Evolutionary conservation across 352 stramenopile species (phyloP), one percentile per base, ranked within the genome.

Genomic region (Chrysophaeum taylorii): DNA sequence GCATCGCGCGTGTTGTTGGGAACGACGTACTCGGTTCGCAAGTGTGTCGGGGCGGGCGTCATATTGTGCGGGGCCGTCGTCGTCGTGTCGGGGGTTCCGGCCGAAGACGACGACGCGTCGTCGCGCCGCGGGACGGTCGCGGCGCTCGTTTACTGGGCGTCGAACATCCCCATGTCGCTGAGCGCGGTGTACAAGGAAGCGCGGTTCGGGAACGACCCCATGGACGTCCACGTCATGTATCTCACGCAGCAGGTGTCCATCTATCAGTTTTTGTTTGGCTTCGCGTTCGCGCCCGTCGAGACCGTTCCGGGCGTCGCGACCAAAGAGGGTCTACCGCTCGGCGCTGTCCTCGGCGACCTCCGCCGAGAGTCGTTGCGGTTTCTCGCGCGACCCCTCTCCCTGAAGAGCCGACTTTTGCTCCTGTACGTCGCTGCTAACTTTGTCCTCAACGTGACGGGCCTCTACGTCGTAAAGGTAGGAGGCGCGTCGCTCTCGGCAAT

Each of bases 401-500:
- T 68, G 71, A 64, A 48, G 9, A 39, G 33, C 1, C 43, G 39
- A 39, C 31, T 57, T 21, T 53, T 76, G 25, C 21, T 76, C 0
- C 45, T 68, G 4, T 76, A 75, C 50, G 68, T 57, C 53, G 36
- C 64, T 2, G 25, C 68, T 27, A 76, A 76, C 64, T 74, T 76
- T 35, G 45, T 74, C 23, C 72, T 73, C 50, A 76, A 76, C 63
- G 53, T 42, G 31, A 42, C 52, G 12, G 72, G 72, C 31, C 43
- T 76, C 23, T 68, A 41, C 57, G 39, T 76, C 35, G 48, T 37
- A 15, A 76, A 76, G 69, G 31, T 29, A 48, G 72, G 38, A 39
- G 68, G 50, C 38, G 70, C 72, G 25, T 35, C 77, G 15, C 87
- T 89, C 66, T 76, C 85, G 69, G 78, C 83, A 27, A 71, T 86